A percentile compares a stretch with the other conserved stretches of the same genome.
These are phyloP conservation scores for Globisporangium paddicum DNA, from an alignment of 352 stramenopile genomes.

Conservation along the genomic window DNA sequence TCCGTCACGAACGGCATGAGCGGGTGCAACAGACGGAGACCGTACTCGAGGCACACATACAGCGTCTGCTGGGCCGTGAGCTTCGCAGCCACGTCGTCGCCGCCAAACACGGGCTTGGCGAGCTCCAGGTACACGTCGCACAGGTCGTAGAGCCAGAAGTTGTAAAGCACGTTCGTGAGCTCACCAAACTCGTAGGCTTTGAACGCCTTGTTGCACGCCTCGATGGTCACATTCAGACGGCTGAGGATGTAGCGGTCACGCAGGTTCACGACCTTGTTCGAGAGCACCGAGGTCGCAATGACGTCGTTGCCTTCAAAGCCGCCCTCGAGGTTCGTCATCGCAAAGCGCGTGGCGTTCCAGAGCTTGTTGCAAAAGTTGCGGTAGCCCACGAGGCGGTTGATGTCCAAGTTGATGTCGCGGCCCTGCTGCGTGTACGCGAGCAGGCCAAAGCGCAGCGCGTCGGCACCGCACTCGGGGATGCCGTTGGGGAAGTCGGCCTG, in stretches of 20 bases:
- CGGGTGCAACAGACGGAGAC: slow-evolving; percentile 93
- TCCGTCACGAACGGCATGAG: slow-evolving; percentile 99
- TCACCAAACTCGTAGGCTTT: slow-evolving; percentile 95
- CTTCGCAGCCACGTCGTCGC: slow-evolving; percentile 70
- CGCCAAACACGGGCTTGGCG: slow-evolving; percentile 96
- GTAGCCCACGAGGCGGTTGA: slow-evolving; percentile 98
- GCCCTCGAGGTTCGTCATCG: slow-evolving; percentile 94
- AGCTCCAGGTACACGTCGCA: slow-evolving; percentile 99
- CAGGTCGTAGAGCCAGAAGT: slow-evolving; percentile 98
- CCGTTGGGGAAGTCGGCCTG: slow-evolving; percentile 97
- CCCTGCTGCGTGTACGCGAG: slow-evolving; percentile 93
- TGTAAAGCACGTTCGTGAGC: slow-evolving; percentile 93
- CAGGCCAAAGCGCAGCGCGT: slow-evolving; percentile 98
- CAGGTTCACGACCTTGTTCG: slow-evolving; percentile 55
- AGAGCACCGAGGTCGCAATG: slow-evolving; percentile 52
- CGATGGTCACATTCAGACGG: slow-evolving; percentile 73
- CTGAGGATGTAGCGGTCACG: slow-evolving; percentile 85
- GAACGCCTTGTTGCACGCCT: slow-evolving; percentile 83
- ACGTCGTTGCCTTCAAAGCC: slow-evolving; percentile 51
- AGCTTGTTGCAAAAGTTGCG: slow-evolving; percentile 99
- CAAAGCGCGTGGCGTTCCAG: slow-evolving; percentile 99
- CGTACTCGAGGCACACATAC: slow-evolving; percentile 80
- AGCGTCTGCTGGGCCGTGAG: slow-evolving; percentile 78
- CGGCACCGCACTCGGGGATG: slow-evolving; percentile 98
- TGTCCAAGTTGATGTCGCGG: slow-evolving; percentile 99